Evolutionary conservation across 1,284 basidiomycete species (phyloP), one percentile per base, ranked within the genome.

Genomic region (Leccinum fuscescens): DNA sequence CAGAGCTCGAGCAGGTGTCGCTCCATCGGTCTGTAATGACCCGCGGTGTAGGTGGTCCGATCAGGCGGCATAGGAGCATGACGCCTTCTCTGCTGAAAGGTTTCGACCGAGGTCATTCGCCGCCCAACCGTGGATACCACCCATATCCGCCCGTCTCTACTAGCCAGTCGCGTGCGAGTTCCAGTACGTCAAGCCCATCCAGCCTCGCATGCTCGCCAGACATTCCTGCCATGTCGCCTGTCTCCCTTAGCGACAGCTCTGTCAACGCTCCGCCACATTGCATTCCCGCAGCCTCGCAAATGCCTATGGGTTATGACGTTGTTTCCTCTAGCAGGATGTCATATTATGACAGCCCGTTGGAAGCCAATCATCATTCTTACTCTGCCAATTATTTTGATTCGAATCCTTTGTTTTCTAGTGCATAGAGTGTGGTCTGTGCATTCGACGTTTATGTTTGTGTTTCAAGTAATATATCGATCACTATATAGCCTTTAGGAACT

Each of bases 41-140:
- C 12, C 67, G 69, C n/a, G 64, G 68, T 8, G 75, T 73, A 14
- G 65, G 74, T n/a, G 88, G 88, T 3, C 86, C 89, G 6, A 79
- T 85, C 42, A 76, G 88, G 57, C 78, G 89, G 54, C 85, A 90
- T 69, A 77, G 89, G 58, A 89, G 88, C 71, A 89, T 87, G 79
- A 92, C 90, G 20, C 89, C 89, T 15, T 84, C 84, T 0, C 64
- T 85, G 24, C 72, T 78, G 48, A 78, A 81, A 57, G 79, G 75
- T 55, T 70, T 62, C 33, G 68, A 55, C 48, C 72, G 69, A 54
- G 71, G 63, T 24, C 73, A 63, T 22, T 73, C 74, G 3, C 67
- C 67, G 6, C 65, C 73, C 4, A 55, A 24, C 15, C 71, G 72
- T 20, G 66, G 67, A 7, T 73, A 74, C 46, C 74, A 73, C 12